Evolutionary conservation across 2,329 filamentous ascomycete species (phyloP), one percentile per base, ranked within the genome.

Genomic region (Phialophora chinensis): DNA sequence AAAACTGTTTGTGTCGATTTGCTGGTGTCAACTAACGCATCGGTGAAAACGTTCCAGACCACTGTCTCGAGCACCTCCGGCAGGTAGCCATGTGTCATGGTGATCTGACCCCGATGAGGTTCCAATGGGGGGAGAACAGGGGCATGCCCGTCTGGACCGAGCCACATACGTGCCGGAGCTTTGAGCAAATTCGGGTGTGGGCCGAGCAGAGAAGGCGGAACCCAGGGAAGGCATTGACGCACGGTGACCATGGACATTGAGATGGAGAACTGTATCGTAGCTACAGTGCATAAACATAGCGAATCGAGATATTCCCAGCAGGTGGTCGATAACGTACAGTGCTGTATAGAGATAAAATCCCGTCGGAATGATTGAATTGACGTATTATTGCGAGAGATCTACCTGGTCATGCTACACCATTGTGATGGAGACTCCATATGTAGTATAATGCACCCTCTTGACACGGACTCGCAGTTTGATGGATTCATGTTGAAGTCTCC

Each of bases 61-160:
- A 49, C 11, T 49, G 44, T 23, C 44, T 49, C 44, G 44, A 49
- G 44, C 44, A 49, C 44, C 44, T 49, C 2, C 44, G 44, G 7
- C 44, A 49, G 44, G 44, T 49, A 11, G 44, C 44, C 44, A 49
- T 49, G 44, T 49, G 44, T 11, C 44, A 49, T n/a, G 44, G 44
- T 4, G 44, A 49, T 49, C 17, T 49, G 3, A 49, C 44, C 2
- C 44, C 44, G 44, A 49, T 49, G 44, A 49, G 44, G 17, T 49
- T 49, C 44, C n/a, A 49, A 11, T 49, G 23, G n/a, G 23, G n/a
- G 4, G 44, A n/a, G 44, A 23, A 11, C 17, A n/a, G 44, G 7
- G 44, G 44, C 44, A 49, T 49, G 44, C 44, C 44, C 6, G 44
- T 49, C 10, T 49, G 44, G 44, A 49, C 44, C 17, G 44, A 49